Percentiles rank a stretch among this genome's conserved stretches.
These are phyloP conservation scores for Pugionium cornutum DNA, from an alignment of 345 rosid genomes.

Conservation along the genomic window DNA sequence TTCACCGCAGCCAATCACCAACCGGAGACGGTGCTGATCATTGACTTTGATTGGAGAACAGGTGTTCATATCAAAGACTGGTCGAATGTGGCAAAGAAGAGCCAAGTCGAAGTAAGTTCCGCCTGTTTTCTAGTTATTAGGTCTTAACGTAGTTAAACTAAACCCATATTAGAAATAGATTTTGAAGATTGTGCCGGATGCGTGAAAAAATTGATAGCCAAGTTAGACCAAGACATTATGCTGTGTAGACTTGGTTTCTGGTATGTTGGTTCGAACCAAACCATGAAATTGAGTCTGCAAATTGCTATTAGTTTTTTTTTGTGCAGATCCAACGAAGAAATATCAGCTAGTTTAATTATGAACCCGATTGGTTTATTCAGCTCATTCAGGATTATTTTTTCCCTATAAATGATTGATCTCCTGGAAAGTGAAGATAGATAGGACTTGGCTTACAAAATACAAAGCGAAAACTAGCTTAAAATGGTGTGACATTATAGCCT, in stretches of 20 bases:
- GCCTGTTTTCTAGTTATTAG: background rate
- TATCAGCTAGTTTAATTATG: no score
- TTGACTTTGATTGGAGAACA: slow-evolving; percentile 88
- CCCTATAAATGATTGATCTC: background rate
- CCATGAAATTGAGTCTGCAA: slow-evolving; percentile 1
- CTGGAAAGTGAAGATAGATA: slow-evolving; percentile 1
- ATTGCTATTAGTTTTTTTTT: background rate
- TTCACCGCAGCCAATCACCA: slow-evolving; percentile 64
- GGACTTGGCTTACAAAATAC: background rate
- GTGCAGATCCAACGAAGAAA: background rate
- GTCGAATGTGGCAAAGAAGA: slow-evolving; percentile 88
- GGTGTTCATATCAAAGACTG: slow-evolving; percentile 86
- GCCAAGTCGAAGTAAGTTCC: slow-evolving; percentile 72
- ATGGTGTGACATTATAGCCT: background rate
- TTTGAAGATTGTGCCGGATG: slow-evolving; percentile 7
- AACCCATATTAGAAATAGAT: background rate
- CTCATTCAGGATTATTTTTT: slow-evolving; percentile 1
- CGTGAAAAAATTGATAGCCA: no score
- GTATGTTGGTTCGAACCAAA: slow-evolving; percentile 6
- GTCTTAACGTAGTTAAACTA: slow-evolving; percentile 9
- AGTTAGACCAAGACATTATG: background rate
- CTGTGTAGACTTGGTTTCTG: slow-evolving; percentile 14
- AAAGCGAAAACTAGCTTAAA: slow-evolving; percentile 7
- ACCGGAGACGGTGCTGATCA: slow-evolving; percentile 47
- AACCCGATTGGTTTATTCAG: background rate